Evolutionary conservation across 75 land plant species (phyloP).

Genomic region (Gnetum montanum): DNA sequence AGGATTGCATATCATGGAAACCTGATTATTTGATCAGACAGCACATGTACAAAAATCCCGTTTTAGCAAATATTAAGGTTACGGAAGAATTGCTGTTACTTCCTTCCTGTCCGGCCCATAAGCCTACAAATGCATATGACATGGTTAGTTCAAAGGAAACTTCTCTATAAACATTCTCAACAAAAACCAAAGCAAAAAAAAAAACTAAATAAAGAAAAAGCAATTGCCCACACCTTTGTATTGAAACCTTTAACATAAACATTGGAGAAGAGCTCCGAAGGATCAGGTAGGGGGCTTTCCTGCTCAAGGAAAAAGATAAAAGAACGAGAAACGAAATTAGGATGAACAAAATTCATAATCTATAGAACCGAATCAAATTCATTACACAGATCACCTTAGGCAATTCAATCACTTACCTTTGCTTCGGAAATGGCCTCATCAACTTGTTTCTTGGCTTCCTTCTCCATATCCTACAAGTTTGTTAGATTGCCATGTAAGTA

Average conservation of each 20-base stretch:
- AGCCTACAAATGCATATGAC: no score
- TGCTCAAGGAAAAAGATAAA: slow-evolving; percentile 18
- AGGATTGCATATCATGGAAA: neutral
- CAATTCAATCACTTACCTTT: slow-evolving; percentile 41
- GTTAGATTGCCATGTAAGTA: neutral
- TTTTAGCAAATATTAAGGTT: slow-evolving; percentile 2
- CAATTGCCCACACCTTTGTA: slow-evolving; percentile 38
- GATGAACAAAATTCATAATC: neutral
- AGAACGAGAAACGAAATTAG: neutral
- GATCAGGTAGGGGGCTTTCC: slow-evolving; percentile 88
- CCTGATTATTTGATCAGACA: no score
- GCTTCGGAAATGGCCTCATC: slow-evolving; percentile 91
- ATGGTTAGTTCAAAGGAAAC: neutral
- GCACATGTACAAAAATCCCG: neutral
- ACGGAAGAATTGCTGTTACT: slow-evolving; percentile 52
- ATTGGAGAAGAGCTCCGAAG: slow-evolving; percentile 70
- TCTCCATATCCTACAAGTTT: slow-evolving; percentile 76
- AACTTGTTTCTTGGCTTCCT: slow-evolving; percentile 83
- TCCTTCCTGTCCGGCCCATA: slow-evolving; percentile 85
- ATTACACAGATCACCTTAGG: neutral
- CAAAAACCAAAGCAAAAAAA: neutral
- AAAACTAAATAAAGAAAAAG: neutral
- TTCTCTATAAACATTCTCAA: neutral
- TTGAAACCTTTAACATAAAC: slow-evolving; percentile 73
- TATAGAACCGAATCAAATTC: neutral